These are phyloP conservation scores for Funneliformis mosseae DNA, from an alignment of 192 early-diverging fungal species.

Conservation along the genomic window DNA sequence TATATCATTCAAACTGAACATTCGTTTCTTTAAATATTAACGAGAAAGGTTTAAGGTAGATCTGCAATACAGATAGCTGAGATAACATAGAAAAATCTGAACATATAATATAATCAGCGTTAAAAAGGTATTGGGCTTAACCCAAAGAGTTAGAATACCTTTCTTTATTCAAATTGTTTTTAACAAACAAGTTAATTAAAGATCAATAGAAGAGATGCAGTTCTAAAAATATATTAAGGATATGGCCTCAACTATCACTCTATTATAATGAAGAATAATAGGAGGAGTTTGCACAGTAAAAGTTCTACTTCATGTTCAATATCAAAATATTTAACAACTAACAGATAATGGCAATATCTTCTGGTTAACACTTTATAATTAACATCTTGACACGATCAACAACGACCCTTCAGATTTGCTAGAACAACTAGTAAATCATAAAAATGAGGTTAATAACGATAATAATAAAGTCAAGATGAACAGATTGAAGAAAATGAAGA, in stretches of 20 bases:
- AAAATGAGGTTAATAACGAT: not conserved
- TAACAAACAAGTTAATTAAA: not conserved
- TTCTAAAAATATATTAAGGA: not conserved
- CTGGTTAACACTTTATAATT: not conserved
- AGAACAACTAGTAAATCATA: not conserved
- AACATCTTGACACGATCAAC: not conserved
- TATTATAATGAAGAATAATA: not conserved
- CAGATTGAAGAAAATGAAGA: not conserved
- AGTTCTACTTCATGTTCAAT: not conserved
- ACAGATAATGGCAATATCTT: not conserved
- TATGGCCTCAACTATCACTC: not conserved
- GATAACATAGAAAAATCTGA: too few species aligned
- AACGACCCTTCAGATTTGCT: not conserved
- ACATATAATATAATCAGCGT: not conserved
- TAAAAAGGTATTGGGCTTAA: not conserved
- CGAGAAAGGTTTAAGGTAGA: not conserved
- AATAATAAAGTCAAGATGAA: not conserved
- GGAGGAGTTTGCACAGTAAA: slow-evolving; percentile 2
- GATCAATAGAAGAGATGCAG: not conserved
- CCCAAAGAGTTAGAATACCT: not conserved
- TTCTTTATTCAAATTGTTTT: slow-evolving; percentile 12
- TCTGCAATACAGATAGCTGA: not conserved
- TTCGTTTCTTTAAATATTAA: slow-evolving; percentile 13
- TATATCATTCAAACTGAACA: not conserved
- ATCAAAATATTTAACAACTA: not conserved